A percentile compares a stretch with the other conserved stretches of the same genome.
Evolutionary conservation across 106 monocot genomes (phyloP).

Genomic region (Dioscorea zingiberensis): DNA sequence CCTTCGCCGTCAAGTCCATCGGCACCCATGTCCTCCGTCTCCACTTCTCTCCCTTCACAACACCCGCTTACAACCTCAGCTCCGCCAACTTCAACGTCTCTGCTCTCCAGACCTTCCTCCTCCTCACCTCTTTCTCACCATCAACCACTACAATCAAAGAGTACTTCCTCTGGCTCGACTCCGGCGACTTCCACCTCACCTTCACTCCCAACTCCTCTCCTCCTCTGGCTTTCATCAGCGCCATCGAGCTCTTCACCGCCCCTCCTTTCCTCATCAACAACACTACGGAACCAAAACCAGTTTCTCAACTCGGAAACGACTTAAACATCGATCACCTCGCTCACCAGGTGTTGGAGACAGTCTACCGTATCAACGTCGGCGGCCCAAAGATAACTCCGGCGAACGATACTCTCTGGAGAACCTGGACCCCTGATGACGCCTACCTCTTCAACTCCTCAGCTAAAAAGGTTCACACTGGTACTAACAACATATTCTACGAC

Average conservation of each 20-base stretch:
- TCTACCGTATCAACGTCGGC: constrained; percentile 54
- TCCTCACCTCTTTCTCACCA: constrained; percentile 29
- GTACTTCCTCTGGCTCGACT: constrained; percentile 31
- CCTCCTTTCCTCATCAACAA: constrained; percentile 26
- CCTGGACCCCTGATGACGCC: constrained; percentile 36
- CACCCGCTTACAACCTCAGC: constrained; percentile 13
- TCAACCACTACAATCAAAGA: constrained; percentile 24
- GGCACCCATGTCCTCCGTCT: constrained; percentile 50
- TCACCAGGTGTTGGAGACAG: constrained; percentile 23
- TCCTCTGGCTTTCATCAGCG: constrained; percentile 43
- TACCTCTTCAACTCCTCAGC: constrained; percentile 15
- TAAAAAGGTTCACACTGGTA: not conserved
- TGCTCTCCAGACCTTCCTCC: constrained; percentile 21
- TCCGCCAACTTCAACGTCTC: constrained; percentile 40
- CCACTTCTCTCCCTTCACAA: constrained; percentile 49
- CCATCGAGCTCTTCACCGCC: constrained; percentile 49
- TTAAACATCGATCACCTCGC: not conserved
- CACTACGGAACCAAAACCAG: not conserved
- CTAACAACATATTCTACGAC: not conserved
- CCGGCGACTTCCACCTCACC: constrained; percentile 13
- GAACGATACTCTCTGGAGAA: constrained; percentile 62
- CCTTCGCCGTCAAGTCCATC: not conserved
- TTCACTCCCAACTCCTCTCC: constrained; percentile 21
- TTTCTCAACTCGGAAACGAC: no score
- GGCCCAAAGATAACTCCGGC: constrained; percentile 31